A percentile compares a stretch with the other conserved stretches of the same genome.
Evolutionary conservation across 108 stramenopile species (phyloP).

Genomic region (Epithemia pelagica): DNA sequence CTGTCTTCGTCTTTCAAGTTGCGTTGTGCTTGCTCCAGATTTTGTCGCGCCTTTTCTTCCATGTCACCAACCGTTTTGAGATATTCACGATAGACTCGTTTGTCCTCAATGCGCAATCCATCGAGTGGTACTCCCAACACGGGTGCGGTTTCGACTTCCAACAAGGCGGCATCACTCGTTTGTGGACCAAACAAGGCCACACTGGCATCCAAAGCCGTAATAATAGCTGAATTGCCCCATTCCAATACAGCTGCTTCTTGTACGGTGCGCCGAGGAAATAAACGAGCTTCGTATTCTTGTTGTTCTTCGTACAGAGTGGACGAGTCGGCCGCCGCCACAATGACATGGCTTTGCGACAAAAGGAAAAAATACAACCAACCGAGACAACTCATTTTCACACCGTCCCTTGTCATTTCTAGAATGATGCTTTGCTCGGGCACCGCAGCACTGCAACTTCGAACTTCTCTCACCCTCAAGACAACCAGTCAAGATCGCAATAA

Average conservation of each 20-base stretch:
- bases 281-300: too few species aligned
- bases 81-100: not conserved
- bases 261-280: slow-evolving; percentile 63
- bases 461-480: too few species aligned
- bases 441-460: too few species aligned
- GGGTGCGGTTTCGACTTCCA: slow-evolving; percentile 81
- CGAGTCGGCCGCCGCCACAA: too few species aligned
- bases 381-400: too few species aligned
- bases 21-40: slow-evolving; percentile 5
- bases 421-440: too few species aligned
- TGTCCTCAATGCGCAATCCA: slow-evolving; percentile 15
- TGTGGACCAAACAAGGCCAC: slow-evolving; percentile 84
- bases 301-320: too few species aligned
- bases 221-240: slow-evolving; percentile 89
- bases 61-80: slow-evolving; percentile 17
- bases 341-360: too few species aligned
- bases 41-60: slow-evolving; percentile 15
- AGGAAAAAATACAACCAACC: too few species aligned
- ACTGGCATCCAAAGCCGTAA: slow-evolving; percentile 80
- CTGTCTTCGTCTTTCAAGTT: slow-evolving; percentile 20
- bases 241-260: slow-evolving; percentile 85
- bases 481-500: too few species aligned
- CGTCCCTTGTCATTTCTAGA: too few species aligned
- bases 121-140: slow-evolving; percentile 72
- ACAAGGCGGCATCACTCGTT: slow-evolving; percentile 68